These are phyloP conservation scores for Penicillium vulpinum DNA, from an alignment of 2,329 filamentous ascomycete genomes.

Conservation along the genomic window DNA sequence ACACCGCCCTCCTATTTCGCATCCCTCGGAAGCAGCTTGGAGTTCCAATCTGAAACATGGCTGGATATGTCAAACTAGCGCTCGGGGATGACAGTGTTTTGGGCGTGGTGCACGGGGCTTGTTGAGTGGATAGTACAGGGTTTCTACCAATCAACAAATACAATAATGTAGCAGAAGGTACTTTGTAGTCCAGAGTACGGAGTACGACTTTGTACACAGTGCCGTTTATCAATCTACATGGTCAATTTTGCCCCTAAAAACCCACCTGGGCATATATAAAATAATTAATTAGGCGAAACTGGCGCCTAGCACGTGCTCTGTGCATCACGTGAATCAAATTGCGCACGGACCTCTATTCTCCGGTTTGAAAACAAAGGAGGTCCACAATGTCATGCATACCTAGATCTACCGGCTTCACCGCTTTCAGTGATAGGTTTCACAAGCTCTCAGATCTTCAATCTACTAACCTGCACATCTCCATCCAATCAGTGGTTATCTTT, in stretches of 20 bases:
- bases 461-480: slow-evolving; percentile 14
- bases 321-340: too few species aligned
- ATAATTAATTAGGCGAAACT: too few species aligned
- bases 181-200: too few species aligned
- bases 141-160: neutral
- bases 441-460: neutral
- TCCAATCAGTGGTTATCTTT: slow-evolving; percentile 14
- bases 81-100: slow-evolving; percentile 14
- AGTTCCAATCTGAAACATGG: slow-evolving; percentile 25
- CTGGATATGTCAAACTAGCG: slow-evolving; percentile 21
- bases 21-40: neutral
- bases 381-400: too few species aligned
- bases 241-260: too few species aligned
- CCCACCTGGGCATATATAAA: too few species aligned
- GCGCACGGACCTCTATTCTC: too few species aligned
- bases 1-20: neutral
- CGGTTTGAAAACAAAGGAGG: too few species aligned
- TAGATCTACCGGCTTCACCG: too few species aligned
- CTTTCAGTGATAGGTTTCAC: neutral
- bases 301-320: too few species aligned
- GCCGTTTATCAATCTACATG: too few species aligned
- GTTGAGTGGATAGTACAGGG: neutral
- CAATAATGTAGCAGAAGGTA: neutral
- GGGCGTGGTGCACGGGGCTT: neutral
- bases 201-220: too few species aligned